Base-by-base conservation (phyloP, 192 early-diverging fungal species). In the Rhizophagus clarus region DNA sequence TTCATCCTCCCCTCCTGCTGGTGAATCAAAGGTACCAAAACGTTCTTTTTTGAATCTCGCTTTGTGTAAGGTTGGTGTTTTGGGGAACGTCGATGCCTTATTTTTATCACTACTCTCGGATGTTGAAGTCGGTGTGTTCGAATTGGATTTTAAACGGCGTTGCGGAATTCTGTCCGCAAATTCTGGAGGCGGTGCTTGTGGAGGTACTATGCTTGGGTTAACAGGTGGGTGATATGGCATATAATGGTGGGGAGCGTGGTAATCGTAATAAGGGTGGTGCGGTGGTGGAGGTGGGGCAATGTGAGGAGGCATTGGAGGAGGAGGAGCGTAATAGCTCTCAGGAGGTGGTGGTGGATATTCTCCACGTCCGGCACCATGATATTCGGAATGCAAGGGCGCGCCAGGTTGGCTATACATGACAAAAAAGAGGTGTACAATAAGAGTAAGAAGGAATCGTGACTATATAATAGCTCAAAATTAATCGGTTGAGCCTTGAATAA, bases 211-310 rank as follows among this genome's bases (percentile, higher is more conserved):
- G 22, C 7, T 26, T 15, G 63, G 76, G 17, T 60, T 40, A n/a
- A 78, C 24, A 24, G 67, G 67, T 15, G 72, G 67, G 31, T 49
- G 72, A 45, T 79, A 77, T 61, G 68, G 0, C 11, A 78, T 61
- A 62, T 84, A 69, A 37, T 74, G 80, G 26, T 70, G 78, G 20
- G 56, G 61, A 2, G 61, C 61, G 61, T 74, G 71, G 37, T 70
- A 51, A 49, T 75, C 45, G 29, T 83, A 61, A 47, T 80, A 76
- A 2, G 31, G 61, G n/a, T 31, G 49, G 49, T 75, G 79, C 29
- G 62, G 63, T 42, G 70, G 79, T 42, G 70, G 79, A 29, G 63
- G 73, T 40, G 66, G 79, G 56, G 37, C 26, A 10, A 26, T 51
- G 67, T 64, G 29, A 15, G 62, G 63, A 29, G 62, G 79, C 14